Evolutionary conservation across 2,329 filamentous ascomycete species (phyloP).

Genomic region (Blastomyces percursus): DNA sequence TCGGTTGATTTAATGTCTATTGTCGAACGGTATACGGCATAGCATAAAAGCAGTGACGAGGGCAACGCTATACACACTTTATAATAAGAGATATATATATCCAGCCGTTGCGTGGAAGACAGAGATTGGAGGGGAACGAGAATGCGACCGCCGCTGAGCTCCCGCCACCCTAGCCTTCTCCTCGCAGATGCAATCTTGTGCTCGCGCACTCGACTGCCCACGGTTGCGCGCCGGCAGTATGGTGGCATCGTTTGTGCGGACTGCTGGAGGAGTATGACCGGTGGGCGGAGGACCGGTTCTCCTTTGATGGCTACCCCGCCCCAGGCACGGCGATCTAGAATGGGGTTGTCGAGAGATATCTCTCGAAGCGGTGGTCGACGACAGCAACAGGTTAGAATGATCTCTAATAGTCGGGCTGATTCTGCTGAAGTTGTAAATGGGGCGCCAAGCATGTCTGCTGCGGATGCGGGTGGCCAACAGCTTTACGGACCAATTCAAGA

Average conservation of each 20-base stretch:
- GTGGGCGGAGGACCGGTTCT: neutral
- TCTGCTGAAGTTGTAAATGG: neutral
- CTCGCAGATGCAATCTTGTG: neutral
- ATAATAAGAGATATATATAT: neutral
- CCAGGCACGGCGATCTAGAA: neutral
- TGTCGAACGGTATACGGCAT: neutral
- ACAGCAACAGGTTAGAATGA: neutral
- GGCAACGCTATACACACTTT: neutral
- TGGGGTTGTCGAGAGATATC: too few species aligned
- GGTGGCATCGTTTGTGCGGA: conserved; percentile 1
- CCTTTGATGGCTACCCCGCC: neutral
- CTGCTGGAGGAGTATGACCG: neutral
- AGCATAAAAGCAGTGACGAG: neutral
- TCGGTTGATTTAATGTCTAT: neutral
- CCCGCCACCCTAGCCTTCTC: neutral
- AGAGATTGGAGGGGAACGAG: neutral
- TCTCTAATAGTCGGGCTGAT: neutral
- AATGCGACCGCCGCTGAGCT: neutral
- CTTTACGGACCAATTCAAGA: conserved; percentile 64
- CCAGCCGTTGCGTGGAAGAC: neutral
- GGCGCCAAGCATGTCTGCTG: neutral
- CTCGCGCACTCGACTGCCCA: neutral
- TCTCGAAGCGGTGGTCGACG: neutral
- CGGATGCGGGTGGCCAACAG: neutral
- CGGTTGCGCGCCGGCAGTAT: neutral